A percentile compares a stretch with the other conserved stretches of the same genome.
These are phyloP conservation scores for Clonostachys chloroleuca DNA, from an alignment of 2,329 filamentous ascomycete species.

Conservation along the genomic window DNA sequence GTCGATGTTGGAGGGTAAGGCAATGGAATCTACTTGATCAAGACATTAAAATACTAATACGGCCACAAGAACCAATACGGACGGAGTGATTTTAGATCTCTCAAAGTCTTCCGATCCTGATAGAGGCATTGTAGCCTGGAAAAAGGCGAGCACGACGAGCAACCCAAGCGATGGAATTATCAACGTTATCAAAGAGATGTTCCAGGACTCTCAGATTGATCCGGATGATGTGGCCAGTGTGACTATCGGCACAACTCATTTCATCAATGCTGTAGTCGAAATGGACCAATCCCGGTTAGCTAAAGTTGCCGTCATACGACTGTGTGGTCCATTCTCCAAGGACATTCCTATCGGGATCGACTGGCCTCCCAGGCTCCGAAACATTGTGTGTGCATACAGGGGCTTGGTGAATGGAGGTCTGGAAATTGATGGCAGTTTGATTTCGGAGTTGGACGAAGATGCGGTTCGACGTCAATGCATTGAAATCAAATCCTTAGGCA, in stretches of 20 bases:
- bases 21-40: too few relatives aligned
- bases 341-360: slow-evolving; percentile 46
- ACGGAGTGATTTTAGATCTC: slow-evolving; percentile 45
- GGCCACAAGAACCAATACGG: slow-evolving; percentile 39
- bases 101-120: slow-evolving; percentile 20
- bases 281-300: slow-evolving; percentile 41
- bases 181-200: slow-evolving; percentile 36
- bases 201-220: slow-evolving; percentile 22
- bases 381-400: slow-evolving; percentile 38
- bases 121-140: slow-evolving; percentile 40
- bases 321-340: slow-evolving; percentile 49
- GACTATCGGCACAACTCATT: slow-evolving; percentile 53
- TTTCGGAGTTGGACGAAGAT: slow-evolving; percentile 34
- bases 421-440: slow-evolving; percentile 44
- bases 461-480: slow-evolving; percentile 32
- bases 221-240: slow-evolving; percentile 37
- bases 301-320: slow-evolving; percentile 47
- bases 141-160: slow-evolving; percentile 43
- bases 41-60: too few relatives aligned
- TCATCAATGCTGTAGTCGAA: slow-evolving; percentile 55
- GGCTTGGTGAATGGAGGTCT: slow-evolving; percentile 43
- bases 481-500: slow-evolving; percentile 31
- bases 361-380: slow-evolving; percentile 44
- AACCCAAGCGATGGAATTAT: slow-evolving; percentile 42
- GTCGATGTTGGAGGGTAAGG: slow-evolving; percentile 29